These are phyloP conservation scores for Gossypium gossypioides DNA, from an alignment of 441 rosid genomes.

Conservation along the genomic window DNA sequence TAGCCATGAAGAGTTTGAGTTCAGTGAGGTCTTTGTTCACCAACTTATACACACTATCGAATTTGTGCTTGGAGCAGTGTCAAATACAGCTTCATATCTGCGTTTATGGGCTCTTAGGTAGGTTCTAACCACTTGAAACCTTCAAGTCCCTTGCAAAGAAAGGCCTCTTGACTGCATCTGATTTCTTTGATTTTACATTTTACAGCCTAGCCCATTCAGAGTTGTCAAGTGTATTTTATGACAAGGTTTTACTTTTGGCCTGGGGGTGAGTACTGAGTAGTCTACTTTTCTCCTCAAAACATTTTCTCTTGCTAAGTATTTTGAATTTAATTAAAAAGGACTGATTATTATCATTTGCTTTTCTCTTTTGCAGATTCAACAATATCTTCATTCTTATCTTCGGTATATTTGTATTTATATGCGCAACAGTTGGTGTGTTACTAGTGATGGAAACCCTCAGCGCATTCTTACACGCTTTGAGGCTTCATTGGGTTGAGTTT, in stretches of 20 bases:
- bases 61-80: slow-evolving; percentile 42
- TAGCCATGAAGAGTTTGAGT: slow-evolving; percentile 33
- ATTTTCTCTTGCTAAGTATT: not conserved
- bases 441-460: slow-evolving; percentile 43
- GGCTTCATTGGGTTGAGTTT: slow-evolving; percentile 47
- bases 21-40: slow-evolving; percentile 40
- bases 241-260: slow-evolving; percentile 35
- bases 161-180: not conserved
- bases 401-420: slow-evolving; percentile 32
- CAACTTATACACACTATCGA: slow-evolving; percentile 45
- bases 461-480: slow-evolving; percentile 32
- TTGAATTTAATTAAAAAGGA: not conserved
- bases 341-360: not conserved
- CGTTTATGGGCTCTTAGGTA: slow-evolving; percentile 48
- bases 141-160: slow-evolving; percentile 4
- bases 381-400: slow-evolving; percentile 26
- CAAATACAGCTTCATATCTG: slow-evolving; percentile 42
- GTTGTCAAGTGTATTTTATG: slow-evolving; percentile 31
- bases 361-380: slow-evolving; percentile 29
- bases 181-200: slow-evolving; percentile 7
- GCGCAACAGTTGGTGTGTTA: slow-evolving; percentile 43
- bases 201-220: slow-evolving; percentile 41
- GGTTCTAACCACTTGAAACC: not conserved
- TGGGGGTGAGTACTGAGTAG: slow-evolving; percentile 31
- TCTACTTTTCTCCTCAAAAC: not conserved